These are phyloP conservation scores for Cucumis sativus DNA, from an alignment of 306 rosid genomes.

Conservation along the genomic window Cucumber_9930_V3 NC_026660.2:14600501-14601000, in stretches of 20 bases:
- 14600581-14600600: not conserved
- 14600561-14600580: not conserved
- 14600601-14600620: not conserved
- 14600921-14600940: constrained; percentile 38
- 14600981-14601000: constrained; percentile 83
- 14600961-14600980: constrained; percentile 71
- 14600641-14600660: not conserved
- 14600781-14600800: not conserved
- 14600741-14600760: not conserved
- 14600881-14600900: constrained; percentile 50
- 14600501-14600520: no score
- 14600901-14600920: constrained; percentile 18
- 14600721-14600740: not conserved
- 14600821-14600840: constrained; percentile 50
- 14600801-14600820: not conserved
- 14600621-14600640: not conserved
- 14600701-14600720: not conserved
- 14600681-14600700: not conserved
- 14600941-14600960: constrained; percentile 57
- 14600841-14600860: constrained; percentile 92
- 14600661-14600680: not conserved
- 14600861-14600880: constrained; percentile 42
- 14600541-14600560: not conserved
- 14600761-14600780: not conserved
- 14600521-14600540: not conserved